These are phyloP conservation scores for Alloascoidea africana DNA, from an alignment of 805 yeast species.

Conservation along the genomic window DNA sequence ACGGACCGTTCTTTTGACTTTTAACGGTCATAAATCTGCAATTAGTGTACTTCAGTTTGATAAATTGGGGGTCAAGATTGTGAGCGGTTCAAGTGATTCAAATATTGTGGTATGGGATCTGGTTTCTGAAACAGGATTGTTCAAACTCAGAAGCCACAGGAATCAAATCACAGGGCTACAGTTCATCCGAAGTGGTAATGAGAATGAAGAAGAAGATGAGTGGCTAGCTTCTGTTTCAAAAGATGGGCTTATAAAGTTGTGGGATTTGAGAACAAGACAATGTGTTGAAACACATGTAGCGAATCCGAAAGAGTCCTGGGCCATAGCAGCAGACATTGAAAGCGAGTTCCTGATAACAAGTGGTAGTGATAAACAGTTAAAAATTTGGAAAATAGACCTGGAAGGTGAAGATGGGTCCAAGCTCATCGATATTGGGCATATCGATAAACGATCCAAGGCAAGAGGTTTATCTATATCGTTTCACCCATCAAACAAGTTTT, in stretches of 20 bases:
- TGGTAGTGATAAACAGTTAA: conserved; percentile 69
- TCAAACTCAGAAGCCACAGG: conserved; percentile 77
- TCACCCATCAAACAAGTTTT: conserved; percentile 26
- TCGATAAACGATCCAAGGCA: conserved; percentile 37
- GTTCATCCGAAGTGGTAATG: conserved; percentile 23
- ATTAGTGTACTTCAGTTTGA: conserved; percentile 63
- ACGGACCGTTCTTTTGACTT: conserved; percentile 59
- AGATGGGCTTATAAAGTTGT: conserved; percentile 82
- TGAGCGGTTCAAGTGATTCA: conserved; percentile 81
- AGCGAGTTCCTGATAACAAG: conserved; percentile 29
- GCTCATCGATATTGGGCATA: conserved; percentile 43
- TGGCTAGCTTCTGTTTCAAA: conserved; percentile 68
- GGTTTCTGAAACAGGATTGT: conserved; percentile 81
- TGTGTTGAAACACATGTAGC: conserved; percentile 93
- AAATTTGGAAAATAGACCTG: conserved; percentile 67
- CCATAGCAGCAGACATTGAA: conserved; percentile 33
- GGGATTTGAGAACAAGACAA: conserved; percentile 86
- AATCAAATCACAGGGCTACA: conserved; percentile 72
- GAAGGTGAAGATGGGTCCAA: conserved; percentile 33
- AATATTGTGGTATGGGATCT: conserved; percentile 87
- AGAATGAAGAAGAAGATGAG: conserved; percentile 40
- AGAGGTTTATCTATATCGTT: conserved; percentile 52
- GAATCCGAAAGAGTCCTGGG: conserved; percentile 90
- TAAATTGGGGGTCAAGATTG: conserved; percentile 64
- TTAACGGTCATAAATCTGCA: conserved; percentile 83